Evolutionary conservation across 768 basidiomycete species (phyloP), one percentile per base, ranked within the genome.

Genomic region (Termitomyces sp.): DNA sequence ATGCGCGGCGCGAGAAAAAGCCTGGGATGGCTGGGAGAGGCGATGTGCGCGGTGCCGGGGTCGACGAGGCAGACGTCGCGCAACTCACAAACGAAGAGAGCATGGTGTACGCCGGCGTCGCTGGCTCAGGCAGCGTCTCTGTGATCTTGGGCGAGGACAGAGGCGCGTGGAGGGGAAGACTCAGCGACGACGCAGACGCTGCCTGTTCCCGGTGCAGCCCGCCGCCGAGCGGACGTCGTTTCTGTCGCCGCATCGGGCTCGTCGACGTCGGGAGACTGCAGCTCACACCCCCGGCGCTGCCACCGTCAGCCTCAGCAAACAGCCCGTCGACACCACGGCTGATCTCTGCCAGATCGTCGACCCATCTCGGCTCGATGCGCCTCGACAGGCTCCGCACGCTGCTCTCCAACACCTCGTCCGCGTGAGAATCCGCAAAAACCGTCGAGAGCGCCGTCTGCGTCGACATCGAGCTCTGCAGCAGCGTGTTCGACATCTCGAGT

Each of bases 401-500:
- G 20, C 75, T 74, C 75, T 78, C 77, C 44, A 79, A 70, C 49
- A 77, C 74, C 44, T 72, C 74, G 61, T 87, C 85, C 5, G 72
- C 73, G 20, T 74, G 69, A 7, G 71, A 71, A 57, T 82, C 83
- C 16, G 78, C 76, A 33, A 87, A 70, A 43, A 86, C 72, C 3
- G 77, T 72, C 9, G 79, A 72, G 18, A 78, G 67, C 49, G 71
- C 82, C 13, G 85, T 78, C 62, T 88, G 86, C 0, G 91, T 86
- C 43, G 86, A 82, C 65, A 92, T 86, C 23, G 88, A 88, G 13
- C 84, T 85, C 67, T 90, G 86, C 10, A 94, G 75, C 12, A 93
- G 75, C 3, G 85, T 80, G 59, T 93, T 93, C 5, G 91, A 93
- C 79, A 92, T 86, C 69, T 93, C 92, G 9, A 94, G 77, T 1